Evolutionary conservation across 176 grass and related monocot species (phyloP).

Genomic region (Oryza glaberrima): DNA sequence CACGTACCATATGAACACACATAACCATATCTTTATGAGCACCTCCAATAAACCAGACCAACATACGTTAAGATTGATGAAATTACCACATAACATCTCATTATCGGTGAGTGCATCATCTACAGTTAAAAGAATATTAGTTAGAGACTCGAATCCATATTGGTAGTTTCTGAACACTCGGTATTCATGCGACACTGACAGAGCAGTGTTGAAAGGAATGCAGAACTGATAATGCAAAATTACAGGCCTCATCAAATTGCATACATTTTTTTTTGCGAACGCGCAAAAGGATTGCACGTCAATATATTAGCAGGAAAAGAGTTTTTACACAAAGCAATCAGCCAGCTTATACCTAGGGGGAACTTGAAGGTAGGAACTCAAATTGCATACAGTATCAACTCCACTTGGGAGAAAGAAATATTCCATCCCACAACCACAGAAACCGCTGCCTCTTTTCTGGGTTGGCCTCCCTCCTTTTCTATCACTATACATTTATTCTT

Average conservation of each 20-base stretch:
- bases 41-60: too few relatives aligned
- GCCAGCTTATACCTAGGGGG: too few relatives aligned
- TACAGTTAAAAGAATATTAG: too few relatives aligned
- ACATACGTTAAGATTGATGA: too few relatives aligned
- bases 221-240: neutral
- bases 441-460: conserved; percentile 20
- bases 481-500: conserved; percentile 37
- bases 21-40: too few relatives aligned
- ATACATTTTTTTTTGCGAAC: neutral
- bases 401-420: conserved; percentile 24
- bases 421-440: conserved; percentile 26
- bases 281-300: too few relatives aligned
- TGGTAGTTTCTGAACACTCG: neutral
- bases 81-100: too few relatives aligned
- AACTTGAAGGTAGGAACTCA: neutral
- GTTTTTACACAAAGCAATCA: too few relatives aligned
- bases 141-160: too few relatives aligned
- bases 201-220: neutral
- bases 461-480: conserved; percentile 32
- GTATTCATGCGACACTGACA: neutral
- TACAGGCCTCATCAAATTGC: conserved; percentile 11
- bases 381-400: conserved; percentile 23
- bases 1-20: too few relatives aligned
- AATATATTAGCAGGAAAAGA: too few relatives aligned
- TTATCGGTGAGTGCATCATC: too few relatives aligned